phyloP scores from a whole-genome alignment of 208 protist genomes.

The Acanthamoeba culbertsoni region DNA sequence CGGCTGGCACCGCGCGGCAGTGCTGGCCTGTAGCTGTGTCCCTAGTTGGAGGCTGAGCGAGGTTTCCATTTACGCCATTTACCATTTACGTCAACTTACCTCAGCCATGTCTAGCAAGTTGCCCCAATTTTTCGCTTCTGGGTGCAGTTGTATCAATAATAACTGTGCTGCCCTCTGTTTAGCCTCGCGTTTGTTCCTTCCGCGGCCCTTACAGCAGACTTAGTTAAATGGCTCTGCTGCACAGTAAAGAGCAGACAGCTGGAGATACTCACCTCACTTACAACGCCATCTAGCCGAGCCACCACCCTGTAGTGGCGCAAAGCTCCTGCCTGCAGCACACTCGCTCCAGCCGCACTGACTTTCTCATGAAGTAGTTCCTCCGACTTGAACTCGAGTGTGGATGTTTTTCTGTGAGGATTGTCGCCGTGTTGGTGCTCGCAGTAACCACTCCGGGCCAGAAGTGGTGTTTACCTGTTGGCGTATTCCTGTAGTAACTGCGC shows the following conservation, averaged over 20 bases:
- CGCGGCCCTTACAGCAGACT: neutral
- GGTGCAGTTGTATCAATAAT: conserved; percentile 21
- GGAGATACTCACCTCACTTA: neutral
- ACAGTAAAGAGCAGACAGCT: neutral
- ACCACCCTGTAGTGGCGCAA: neutral
- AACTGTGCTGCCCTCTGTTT: conserved; percentile 42
- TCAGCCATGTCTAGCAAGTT: conserved; percentile 9
- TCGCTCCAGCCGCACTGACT: neutral
- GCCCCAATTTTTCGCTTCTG: neutral
- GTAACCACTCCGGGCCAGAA: too few species aligned
- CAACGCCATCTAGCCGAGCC: neutral
- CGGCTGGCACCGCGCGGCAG: too few species aligned
- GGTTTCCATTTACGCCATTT: too few species aligned
- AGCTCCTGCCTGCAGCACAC: neutral
- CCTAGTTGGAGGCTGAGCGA: too few species aligned
- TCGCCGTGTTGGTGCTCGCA: neutral
- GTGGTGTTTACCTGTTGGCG: conserved; percentile 1
- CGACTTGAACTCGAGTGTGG: neutral
- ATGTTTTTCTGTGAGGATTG: neutral
- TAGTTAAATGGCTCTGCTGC: neutral
- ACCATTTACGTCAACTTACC: neutral
- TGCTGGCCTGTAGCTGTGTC: too few species aligned
- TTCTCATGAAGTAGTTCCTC: neutral
- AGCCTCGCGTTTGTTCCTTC: neutral
- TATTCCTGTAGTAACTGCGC: conserved; percentile 52